These are phyloP conservation scores for Peterozyma toletana DNA, from an alignment of 805 yeast genomes.

Conservation along the genomic window DNA sequence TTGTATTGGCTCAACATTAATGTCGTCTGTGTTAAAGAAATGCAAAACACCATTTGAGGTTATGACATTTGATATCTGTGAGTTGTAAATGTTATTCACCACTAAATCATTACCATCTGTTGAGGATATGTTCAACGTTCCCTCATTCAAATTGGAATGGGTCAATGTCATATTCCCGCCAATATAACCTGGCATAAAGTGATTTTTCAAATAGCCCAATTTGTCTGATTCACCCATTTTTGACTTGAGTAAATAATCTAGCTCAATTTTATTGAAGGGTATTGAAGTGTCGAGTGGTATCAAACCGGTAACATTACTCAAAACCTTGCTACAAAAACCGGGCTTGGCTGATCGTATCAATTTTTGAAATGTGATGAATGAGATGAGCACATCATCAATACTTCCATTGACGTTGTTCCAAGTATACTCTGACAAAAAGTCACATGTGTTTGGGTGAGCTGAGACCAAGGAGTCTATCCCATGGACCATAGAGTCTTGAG, in stretches of 20 bases:
- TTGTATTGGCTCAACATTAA: constrained; percentile 17
- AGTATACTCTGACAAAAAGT: constrained; percentile 17
- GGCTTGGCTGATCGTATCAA: constrained; percentile 11
- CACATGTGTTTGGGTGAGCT: constrained; percentile 25
- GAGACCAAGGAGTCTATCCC: constrained; percentile 46
- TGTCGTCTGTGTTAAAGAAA: constrained; percentile 28
- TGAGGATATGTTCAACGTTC: constrained; percentile 10
- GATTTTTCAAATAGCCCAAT: constrained; percentile 18
- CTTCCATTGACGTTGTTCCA: not conserved
- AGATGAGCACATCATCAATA: not conserved
- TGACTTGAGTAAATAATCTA: constrained; percentile 29
- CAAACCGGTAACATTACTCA: constrained; percentile 33
- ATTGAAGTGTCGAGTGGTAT: constrained; percentile 37
- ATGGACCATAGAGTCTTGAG: constrained; percentile 61
- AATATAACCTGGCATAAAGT: constrained; percentile 30
- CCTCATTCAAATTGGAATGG: constrained; percentile 11
- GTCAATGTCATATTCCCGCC: constrained; percentile 31
- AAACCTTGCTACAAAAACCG: constrained; percentile 12
- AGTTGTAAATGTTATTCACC: constrained; percentile 24
- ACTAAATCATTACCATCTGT: constrained; percentile 25
- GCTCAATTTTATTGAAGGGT: constrained; percentile 32
- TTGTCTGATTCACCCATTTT: constrained; percentile 23
- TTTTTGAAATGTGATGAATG: constrained; percentile 10
- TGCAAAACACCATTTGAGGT: constrained; percentile 44
- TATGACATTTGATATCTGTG: constrained; percentile 31